These are phyloP conservation scores for Ophiocordyceps sinensis DNA, from an alignment of 2,329 filamentous ascomycete species.

Conservation along the genomic window DNA sequence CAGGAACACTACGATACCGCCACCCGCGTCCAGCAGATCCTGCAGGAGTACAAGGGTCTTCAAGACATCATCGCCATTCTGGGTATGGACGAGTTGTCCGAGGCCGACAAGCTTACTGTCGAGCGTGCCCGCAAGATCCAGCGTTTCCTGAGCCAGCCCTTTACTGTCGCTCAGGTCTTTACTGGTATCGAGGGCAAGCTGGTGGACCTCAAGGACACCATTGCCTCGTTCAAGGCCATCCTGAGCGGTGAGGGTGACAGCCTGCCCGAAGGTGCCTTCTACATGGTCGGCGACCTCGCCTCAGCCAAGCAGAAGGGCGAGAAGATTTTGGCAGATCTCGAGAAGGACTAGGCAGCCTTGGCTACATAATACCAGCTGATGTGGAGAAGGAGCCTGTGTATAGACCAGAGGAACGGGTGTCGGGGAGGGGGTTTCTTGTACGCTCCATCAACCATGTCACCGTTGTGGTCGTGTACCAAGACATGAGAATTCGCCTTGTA, in stretches of 20 bases:
- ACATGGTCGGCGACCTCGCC: conserved; percentile 96
- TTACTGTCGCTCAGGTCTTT: conserved; percentile 77
- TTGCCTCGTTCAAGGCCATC: conserved; percentile 93
- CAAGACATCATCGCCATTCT: conserved; percentile 99
- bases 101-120: conserved; percentile 98
- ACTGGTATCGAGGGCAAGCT: conserved; percentile 91
- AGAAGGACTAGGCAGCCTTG: conserved; percentile 38
- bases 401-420: conserved; percentile 40
- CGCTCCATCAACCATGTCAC: conserved; percentile 38
- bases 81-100: conserved; percentile 99
- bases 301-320: conserved; percentile 93
- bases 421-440: conserved; percentile 28
- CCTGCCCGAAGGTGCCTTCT: conserved; percentile 86
- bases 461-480: conserved; percentile 49
- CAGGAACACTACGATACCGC: conserved; percentile 95
- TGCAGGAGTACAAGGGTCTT: conserved; percentile 99
- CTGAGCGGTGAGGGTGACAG: conserved; percentile 89
- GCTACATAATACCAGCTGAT: conserved; percentile 21
- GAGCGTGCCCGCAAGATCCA: conserved; percentile 99
- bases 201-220: conserved; percentile 98
- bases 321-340: conserved; percentile 97
- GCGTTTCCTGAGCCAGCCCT: conserved; percentile 98
- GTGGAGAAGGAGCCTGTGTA: conserved; percentile 32
- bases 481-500: conserved; percentile 32
- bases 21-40: conserved; percentile 93